Evolutionary conservation across 2,329 filamentous ascomycete species (phyloP).

Genomic region (Diplodia seriata): DNA sequence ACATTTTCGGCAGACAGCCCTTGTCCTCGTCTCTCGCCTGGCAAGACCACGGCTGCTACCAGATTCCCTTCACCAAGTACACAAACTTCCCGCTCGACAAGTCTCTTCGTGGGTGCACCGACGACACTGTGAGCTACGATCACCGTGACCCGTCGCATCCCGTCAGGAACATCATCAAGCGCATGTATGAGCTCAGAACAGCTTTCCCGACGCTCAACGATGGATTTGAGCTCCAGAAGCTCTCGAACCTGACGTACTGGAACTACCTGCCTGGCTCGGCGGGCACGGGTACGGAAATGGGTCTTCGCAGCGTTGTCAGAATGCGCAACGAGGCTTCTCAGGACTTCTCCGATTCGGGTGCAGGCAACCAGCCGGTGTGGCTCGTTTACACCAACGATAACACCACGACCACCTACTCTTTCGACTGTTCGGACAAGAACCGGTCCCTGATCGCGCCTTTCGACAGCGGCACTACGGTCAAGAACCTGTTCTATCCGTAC

Average conservation of each 20-base stretch:
- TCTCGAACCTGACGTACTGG: constrained; percentile 62
- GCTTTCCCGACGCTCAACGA: constrained; percentile 66
- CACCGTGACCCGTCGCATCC: constrained; percentile 69
- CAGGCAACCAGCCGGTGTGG: constrained; percentile 59
- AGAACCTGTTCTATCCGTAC: constrained; percentile 69
- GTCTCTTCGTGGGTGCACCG: constrained; percentile 62
- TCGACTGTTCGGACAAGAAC: constrained; percentile 61
- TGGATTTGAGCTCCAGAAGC: constrained; percentile 61
- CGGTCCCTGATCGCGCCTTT: constrained; percentile 65
- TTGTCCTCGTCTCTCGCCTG: constrained; percentile 68
- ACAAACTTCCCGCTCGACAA: constrained; percentile 64
- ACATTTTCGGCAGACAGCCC: constrained; percentile 69
- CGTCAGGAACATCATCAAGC: constrained; percentile 66
- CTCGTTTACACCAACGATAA: constrained; percentile 60
- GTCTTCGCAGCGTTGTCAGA: constrained; percentile 63
- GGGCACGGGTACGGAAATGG: constrained; percentile 38
- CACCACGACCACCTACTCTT: constrained; percentile 60
- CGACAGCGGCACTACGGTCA: constrained; percentile 60
- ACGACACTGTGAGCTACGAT: constrained; percentile 64
- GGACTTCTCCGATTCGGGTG: constrained; percentile 50
- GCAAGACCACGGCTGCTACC: constrained; percentile 70
- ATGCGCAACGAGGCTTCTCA: constrained; percentile 49
- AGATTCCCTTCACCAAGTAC: constrained; percentile 63
- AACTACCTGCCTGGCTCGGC: constrained; percentile 38
- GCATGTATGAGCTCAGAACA: constrained; percentile 66